Conservation (phyloP, 164 flowering plant genomes). For the Magnolia officinalis region DNA sequence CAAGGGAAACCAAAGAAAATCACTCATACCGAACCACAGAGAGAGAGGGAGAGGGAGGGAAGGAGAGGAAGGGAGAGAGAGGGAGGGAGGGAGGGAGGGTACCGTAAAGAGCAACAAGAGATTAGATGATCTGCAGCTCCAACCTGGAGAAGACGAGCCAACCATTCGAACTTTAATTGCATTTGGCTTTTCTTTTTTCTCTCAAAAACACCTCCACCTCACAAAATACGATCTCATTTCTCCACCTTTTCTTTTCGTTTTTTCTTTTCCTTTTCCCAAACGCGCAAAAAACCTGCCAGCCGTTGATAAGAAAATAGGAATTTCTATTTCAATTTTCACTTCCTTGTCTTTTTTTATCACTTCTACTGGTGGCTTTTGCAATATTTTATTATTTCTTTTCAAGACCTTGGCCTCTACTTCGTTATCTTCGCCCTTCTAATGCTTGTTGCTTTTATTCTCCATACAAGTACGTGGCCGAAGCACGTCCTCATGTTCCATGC, state of each 20-base stretch:
- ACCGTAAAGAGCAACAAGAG: conserved; percentile 14
- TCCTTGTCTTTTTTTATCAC: not conserved
- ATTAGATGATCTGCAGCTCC: conserved; percentile 16
- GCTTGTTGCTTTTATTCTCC: not conserved
- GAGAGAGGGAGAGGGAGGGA: conserved; percentile 4
- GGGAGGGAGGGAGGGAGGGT: conserved; percentile 9
- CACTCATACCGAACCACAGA: not conserved
- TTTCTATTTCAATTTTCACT: not conserved
- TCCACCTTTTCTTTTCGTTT: not conserved
- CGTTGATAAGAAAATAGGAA: not conserved
- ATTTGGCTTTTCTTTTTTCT: conserved; percentile 8
- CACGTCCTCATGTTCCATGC: conserved; percentile 1
- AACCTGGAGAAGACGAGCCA: conserved; percentile 34
- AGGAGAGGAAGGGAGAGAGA: conserved; percentile 20
- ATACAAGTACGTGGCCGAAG: not conserved
- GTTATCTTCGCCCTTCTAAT: not conserved
- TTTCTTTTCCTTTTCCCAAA: not conserved
- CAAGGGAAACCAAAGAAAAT: not conserved
- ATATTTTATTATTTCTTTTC: not conserved
- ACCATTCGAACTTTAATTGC: conserved; percentile 24
- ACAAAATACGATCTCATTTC: conserved; percentile 17
- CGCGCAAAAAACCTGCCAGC: not conserved
- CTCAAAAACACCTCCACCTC: conserved; percentile 28
- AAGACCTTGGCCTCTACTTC: not conserved
- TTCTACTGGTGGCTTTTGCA: not conserved